Evolutionary conservation across 2,329 filamentous ascomycete genomes (phyloP), one percentile per base, ranked within the genome.

Genomic region (Cladorrhinum sp.): DNA sequence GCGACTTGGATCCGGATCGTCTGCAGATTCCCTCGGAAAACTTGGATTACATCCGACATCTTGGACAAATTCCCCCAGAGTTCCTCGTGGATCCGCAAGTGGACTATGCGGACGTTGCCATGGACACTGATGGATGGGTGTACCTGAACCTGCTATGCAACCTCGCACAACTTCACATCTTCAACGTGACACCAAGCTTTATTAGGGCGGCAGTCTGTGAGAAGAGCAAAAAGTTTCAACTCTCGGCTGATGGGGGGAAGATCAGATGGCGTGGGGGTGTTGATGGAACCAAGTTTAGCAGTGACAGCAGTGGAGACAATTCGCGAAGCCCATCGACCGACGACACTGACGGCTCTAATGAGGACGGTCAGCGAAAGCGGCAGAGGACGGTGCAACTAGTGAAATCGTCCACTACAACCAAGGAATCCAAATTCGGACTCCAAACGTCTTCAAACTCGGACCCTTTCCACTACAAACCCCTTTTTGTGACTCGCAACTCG

Each of bases 81-180:
- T 71, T 84, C 1, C 66, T 79, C 9, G 76, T 76, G 9, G 75
- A 77, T 1, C 76, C 77, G 16, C 77, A 75, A 18, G 68, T 76
- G 1, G 70, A 55, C 26, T 21, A 59, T 4, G 55, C 74, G 2
- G 80, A 86, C 56, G 82, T 86, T 10, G 80, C 82, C 14, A 81
- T 86, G 0, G 86, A 88, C 58, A 79, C 80, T 0, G 86, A 92
- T 24, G 90, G 90, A 3, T 95, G 91, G 91, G 86, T 94, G 0
- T 94, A 93, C 67, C 76, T 95, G 6, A 95, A 95, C 67, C 76
- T 96, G 1, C 79, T 96, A 1, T 87, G 88, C 70, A 92, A 89
- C 69, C 83, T 96, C 79, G 91, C 92, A 0, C 91, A 96, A 73
- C 77, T 96, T 18, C 91, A 96, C 68, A 94, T 92, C 0, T 82